Evolutionary conservation across 106 monocot genomes (phyloP), one percentile per base, ranked within the genome.

Genomic region (Phalaenopsis aphrodite): DNA sequence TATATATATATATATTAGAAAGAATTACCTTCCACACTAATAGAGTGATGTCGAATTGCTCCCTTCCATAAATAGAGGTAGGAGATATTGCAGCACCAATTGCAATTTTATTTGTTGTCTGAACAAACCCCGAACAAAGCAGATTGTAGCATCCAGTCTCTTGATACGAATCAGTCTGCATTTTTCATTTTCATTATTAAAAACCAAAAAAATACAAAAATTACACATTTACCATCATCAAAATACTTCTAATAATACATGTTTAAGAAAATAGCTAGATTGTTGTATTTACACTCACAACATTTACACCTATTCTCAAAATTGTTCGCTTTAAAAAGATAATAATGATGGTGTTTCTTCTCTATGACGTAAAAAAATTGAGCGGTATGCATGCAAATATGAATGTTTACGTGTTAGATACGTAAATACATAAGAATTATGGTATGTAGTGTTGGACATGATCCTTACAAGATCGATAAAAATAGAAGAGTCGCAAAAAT

Each of bases 1-100:
- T 30, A 30, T 30, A 30, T 30, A 30, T 30, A 0, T 14, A 14
- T 52, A 14, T 12, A 1, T 52, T 52, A 14, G 2, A 52, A 36
- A 42, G 19, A 57, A 56, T 38, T 78, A 78, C 90, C 87, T 90
- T 90, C 90, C 90, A 90, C 15, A 90, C 67, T 45, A 90, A 78
- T 5, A 90, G 73, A 55, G 84, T 87, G 55, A 89, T 87, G 77
- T 77, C 77, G 10, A 77, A 77, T 77, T 77, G 77, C 17, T 55
- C 56, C 42, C 55, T 55, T 52, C 55, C 55, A 55, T 77, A 77
- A 9, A 55, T 18, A 12, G 77, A 77, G 36, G 52, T 36, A 9
- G 77, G 77, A 10, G 77, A 52, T 1, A 77, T 77, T 41, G 78
- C 56, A 37, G 56, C 78, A 1, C 78, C 56, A 10, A 78, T 78